These are phyloP conservation scores for Beta vulgaris DNA, from an alignment of 148 eudicot species.

Conservation along the genomic window DNA sequence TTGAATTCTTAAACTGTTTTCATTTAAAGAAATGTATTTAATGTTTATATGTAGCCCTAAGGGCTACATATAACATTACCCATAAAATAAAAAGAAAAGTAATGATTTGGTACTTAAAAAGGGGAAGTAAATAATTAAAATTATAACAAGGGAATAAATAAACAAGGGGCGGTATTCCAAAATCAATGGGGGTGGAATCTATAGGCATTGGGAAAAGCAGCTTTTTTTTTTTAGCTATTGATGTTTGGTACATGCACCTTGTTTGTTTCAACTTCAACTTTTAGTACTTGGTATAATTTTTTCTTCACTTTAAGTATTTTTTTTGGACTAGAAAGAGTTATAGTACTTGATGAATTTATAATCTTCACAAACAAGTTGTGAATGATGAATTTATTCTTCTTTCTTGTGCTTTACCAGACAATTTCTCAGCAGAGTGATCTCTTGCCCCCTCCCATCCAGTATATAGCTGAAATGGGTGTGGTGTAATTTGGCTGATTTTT, in stretches of 20 bases:
- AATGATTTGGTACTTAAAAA: constrained; percentile 29
- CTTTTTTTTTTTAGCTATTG: neutral
- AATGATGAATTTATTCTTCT: constrained; percentile 14
- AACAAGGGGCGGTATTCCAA: constrained; percentile 29
- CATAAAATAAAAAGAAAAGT: neutral
- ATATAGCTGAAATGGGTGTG: neutral
- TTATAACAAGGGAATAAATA: constrained; percentile 2
- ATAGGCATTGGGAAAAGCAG: constrained; percentile 34
- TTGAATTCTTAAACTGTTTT: no score
- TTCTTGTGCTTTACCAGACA: constrained; percentile 23
- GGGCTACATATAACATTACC: no score
- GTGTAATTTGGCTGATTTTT: no score
- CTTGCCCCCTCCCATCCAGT: constrained; percentile 8
- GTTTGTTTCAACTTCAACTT: constrained; percentile 7
- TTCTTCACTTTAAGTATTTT: neutral
- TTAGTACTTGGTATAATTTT: neutral
- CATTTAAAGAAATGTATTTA: no score
- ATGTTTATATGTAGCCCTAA: no score
- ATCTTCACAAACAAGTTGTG: constrained; percentile 17
- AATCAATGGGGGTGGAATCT: constrained; percentile 34
- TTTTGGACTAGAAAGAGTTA: constrained; percentile 11
- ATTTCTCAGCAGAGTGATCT: constrained; percentile 16
- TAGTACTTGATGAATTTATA: no score
- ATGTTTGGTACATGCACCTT: constrained; percentile 34
- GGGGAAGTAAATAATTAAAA: constrained; percentile 1